Percentiles rank a stretch among this genome's conserved stretches.
phyloP scores from a whole-genome alignment of 1,284 basidiomycete species.

The Chalciporus sp. region DNA sequence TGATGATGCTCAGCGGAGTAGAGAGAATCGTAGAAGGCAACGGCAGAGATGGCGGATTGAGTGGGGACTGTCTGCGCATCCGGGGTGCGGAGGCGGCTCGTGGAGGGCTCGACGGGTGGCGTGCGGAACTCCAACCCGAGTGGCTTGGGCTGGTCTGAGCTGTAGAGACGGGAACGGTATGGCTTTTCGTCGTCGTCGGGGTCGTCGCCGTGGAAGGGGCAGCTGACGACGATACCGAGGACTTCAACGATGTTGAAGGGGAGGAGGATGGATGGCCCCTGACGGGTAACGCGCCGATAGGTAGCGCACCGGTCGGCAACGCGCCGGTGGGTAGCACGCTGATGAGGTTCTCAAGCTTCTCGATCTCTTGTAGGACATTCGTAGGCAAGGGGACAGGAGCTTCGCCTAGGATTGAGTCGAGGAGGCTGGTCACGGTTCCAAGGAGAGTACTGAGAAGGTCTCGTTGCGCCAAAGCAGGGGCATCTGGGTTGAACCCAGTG shows the following conservation, averaged over 20 bases:
- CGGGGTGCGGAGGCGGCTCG: slow-evolving; percentile 1
- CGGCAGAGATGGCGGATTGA: neutral
- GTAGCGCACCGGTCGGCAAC: neutral
- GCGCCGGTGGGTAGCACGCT: slow-evolving; percentile 1
- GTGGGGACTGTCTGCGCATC: slow-evolving; percentile 19
- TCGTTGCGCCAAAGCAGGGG: neutral
- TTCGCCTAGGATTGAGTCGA: slow-evolving; percentile 1
- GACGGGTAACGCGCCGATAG: neutral
- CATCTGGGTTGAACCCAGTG: slow-evolving; percentile 10
- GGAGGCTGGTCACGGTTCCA: neutral
- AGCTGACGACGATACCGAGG: neutral
- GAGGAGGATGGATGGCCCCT: slow-evolving; percentile 6
- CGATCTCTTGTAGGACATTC: neutral
- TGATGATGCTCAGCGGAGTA: neutral
- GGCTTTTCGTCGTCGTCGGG: slow-evolving; percentile 7
- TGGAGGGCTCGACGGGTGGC: neutral
- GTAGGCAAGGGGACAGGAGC: slow-evolving; percentile 14
- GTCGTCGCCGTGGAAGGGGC: neutral
- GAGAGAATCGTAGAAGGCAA: neutral
- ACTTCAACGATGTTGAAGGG: neutral
- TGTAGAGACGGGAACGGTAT: neutral
- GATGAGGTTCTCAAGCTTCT: neutral
- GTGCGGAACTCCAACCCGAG: neutral
- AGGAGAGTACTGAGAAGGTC: neutral
- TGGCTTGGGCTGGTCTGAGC: neutral